Conservation (phyloP, 2,329 filamentous ascomycete genomes). For the Drechslerella coelobrocha region DNA sequence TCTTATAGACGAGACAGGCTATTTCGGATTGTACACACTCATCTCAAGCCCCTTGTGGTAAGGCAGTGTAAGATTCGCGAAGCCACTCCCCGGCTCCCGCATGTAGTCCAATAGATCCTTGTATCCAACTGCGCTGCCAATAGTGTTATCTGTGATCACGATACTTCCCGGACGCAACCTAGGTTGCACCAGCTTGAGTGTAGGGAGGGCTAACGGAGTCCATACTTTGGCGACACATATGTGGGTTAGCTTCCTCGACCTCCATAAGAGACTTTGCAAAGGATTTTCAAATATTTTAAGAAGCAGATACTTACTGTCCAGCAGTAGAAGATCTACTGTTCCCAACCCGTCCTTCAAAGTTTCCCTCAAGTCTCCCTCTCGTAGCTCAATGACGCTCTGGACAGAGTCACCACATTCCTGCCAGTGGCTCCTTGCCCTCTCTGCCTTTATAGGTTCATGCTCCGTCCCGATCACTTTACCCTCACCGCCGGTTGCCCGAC, state of each 20-base stretch:
- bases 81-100: constrained; percentile 61
- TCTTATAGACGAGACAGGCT: no score
- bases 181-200: constrained; percentile 62
- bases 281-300: neutral
- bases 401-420: constrained; percentile 62
- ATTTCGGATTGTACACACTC: constrained; percentile 57
- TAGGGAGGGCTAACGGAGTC: constrained; percentile 65
- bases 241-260: no score
- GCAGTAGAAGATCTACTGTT: constrained; percentile 65
- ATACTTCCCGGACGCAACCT: constrained; percentile 62
- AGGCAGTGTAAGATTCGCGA: constrained; percentile 62
- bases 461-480: constrained; percentile 68
- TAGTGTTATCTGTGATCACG: constrained; percentile 63
- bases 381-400: constrained; percentile 64
- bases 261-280: no score
- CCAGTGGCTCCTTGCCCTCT: constrained; percentile 65
- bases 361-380: constrained; percentile 66
- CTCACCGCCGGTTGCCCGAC: constrained; percentile 54
- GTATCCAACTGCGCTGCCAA: constrained; percentile 59
- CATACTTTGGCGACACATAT: constrained; percentile 61
- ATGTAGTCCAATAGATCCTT: constrained; percentile 62
- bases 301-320: constrained; percentile 65
- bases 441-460: constrained; percentile 65
- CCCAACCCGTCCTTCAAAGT: constrained; percentile 64
- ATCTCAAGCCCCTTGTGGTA: constrained; percentile 63